Evolutionary conservation across 768 basidiomycete species (phyloP).

Genomic region (Leccinum imitatum): DNA sequence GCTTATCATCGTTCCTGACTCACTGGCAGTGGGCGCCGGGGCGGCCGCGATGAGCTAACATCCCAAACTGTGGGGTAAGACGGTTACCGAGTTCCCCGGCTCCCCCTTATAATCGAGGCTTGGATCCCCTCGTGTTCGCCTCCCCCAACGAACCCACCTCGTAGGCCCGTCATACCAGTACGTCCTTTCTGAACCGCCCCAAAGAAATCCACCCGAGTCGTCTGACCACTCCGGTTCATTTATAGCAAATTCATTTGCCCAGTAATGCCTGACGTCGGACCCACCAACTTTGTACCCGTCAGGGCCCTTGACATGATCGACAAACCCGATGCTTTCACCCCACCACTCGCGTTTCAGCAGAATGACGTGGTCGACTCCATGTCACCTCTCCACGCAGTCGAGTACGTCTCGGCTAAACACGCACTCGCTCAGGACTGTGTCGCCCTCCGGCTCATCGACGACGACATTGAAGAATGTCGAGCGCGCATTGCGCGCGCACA

Average conservation of each 20-base stretch:
- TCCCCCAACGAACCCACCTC: background rate
- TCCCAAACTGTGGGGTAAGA: background rate
- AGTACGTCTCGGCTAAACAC: constrained; percentile 17
- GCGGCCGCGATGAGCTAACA: background rate
- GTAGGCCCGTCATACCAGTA: constrained; percentile 2
- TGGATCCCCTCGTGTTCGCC: background rate
- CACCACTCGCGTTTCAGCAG: constrained; percentile 2
- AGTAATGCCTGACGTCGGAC: constrained; percentile 1
- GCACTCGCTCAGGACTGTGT: constrained; percentile 19
- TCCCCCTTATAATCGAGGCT: constrained; percentile 9
- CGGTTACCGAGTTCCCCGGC: background rate
- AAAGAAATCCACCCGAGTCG: background rate
- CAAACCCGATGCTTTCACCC: background rate
- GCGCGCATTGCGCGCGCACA: constrained; percentile 12
- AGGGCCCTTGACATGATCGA: background rate
- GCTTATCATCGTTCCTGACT: background rate
- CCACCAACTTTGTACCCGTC: background rate
- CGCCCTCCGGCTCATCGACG: constrained; percentile 16
- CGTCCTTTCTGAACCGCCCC: background rate
- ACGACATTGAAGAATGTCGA: constrained; percentile 21
- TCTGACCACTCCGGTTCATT: background rate
- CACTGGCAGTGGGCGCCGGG: background rate
- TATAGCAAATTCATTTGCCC: constrained; percentile 5
- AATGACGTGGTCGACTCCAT: constrained; percentile 23
- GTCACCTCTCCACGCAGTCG: constrained; percentile 19